These are phyloP conservation scores for Labyrinthula sp. DNA, from an alignment of 352 stramenopile species.

Conservation along the genomic window DNA sequence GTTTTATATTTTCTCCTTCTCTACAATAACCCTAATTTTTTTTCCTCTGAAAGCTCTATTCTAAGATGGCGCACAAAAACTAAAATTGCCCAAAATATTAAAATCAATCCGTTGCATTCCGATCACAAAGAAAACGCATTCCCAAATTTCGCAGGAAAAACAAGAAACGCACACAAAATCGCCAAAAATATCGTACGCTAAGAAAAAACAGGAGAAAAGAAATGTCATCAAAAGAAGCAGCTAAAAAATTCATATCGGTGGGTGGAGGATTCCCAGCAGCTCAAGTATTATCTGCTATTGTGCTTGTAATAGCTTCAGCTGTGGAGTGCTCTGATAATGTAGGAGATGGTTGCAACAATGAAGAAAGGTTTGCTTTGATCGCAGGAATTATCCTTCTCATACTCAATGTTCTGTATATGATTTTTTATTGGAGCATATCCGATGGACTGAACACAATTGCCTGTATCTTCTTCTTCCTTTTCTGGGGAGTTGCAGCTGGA, in stretches of 20 bases:
- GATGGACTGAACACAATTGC: slow-evolving; percentile 1
- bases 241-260: slow-evolving; percentile 19
- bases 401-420: slow-evolving; percentile 8
- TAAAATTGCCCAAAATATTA: too few species aligned
- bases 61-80: too few species aligned
- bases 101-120: too few species aligned
- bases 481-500: slow-evolving; percentile 19
- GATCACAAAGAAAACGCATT: too few species aligned
- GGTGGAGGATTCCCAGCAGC: slow-evolving; percentile 22
- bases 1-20: too few species aligned
- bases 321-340: slow-evolving; percentile 1
- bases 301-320: slow-evolving; percentile 15
- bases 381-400: slow-evolving; percentile 25
- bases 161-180: too few species aligned
- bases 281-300: slow-evolving; percentile 9
- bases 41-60: too few species aligned
- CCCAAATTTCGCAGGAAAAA: too few species aligned
- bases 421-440: slow-evolving; percentile 13
- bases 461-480: slow-evolving; percentile 23
- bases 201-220: too few species aligned
- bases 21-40: too few species aligned
- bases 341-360: slow-evolving; percentile 8
- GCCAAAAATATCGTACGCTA: too few species aligned
- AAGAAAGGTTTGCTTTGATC: slow-evolving; percentile 16
- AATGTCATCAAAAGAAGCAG: too few species aligned